Conservation (phyloP, 768 basidiomycete genomes). For the Rubroboletus pulcherrimus region DNA sequence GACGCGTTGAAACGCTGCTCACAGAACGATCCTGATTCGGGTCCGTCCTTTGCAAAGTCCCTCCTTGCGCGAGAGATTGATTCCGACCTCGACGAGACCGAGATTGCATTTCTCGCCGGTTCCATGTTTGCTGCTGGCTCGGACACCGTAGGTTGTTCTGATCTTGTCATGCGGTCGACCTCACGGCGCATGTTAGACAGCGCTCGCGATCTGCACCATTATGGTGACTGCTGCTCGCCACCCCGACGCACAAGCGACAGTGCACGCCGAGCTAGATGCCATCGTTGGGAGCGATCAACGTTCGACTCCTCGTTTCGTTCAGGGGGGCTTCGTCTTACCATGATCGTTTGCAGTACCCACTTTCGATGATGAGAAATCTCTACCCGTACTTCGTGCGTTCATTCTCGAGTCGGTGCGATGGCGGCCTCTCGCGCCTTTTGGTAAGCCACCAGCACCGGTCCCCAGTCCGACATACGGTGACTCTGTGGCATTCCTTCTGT, state of each 20-base stretch:
- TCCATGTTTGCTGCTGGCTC: slow-evolving; percentile 56
- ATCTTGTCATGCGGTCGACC: not conserved
- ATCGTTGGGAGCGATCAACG: slow-evolving; percentile 38
- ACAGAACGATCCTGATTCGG: slow-evolving; percentile 16
- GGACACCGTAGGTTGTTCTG: slow-evolving; percentile 37
- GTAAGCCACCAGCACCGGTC: slow-evolving; percentile 3
- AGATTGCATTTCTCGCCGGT: slow-evolving; percentile 56
- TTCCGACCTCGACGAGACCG: slow-evolving; percentile 46
- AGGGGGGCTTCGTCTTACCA: not conserved
- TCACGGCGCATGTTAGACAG: slow-evolving; percentile 30
- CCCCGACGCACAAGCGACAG: slow-evolving; percentile 45
- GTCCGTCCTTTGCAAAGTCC: slow-evolving; percentile 50
- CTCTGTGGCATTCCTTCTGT: no score
- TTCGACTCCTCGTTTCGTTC: not conserved
- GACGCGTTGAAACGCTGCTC: not conserved
- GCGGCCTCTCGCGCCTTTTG: slow-evolving; percentile 28
- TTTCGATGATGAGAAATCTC: slow-evolving; percentile 29
- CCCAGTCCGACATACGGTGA: not conserved
- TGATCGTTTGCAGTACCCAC: slow-evolving; percentile 29
- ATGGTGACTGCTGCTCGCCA: slow-evolving; percentile 48
- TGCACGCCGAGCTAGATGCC: slow-evolving; percentile 50
- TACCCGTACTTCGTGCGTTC: slow-evolving; percentile 34
- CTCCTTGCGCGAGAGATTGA: slow-evolving; percentile 47
- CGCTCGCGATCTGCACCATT: slow-evolving; percentile 45
- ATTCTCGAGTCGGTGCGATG: slow-evolving; percentile 35